Conservation (phyloP, 2,329 filamentous ascomycete species). For the Byssothecium circinans region DNA sequence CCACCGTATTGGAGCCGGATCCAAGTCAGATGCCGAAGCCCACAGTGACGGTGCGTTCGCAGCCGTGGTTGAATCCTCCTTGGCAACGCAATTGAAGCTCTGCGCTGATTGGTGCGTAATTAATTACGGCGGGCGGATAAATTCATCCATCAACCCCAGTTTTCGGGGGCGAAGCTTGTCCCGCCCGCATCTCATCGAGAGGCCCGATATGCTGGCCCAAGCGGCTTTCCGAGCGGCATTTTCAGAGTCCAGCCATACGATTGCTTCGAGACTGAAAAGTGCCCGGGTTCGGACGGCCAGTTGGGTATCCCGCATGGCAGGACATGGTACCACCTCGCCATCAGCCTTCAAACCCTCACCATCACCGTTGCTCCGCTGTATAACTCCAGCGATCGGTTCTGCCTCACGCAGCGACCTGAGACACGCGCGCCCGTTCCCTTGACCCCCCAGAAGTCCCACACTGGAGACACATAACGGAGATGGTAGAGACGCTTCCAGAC, state of each 20-base stretch:
- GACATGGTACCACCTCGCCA: constrained; percentile 38
- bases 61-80: constrained; percentile 8
- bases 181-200: constrained; percentile 16
- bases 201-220: constrained; percentile 17
- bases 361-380: constrained; percentile 34
- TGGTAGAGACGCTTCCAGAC: constrained; percentile 38
- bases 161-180: constrained; percentile 9
- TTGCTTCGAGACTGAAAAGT: constrained; percentile 28
- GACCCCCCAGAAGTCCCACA: constrained; percentile 2
- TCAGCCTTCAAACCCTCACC: constrained; percentile 35
- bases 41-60: constrained; percentile 2
- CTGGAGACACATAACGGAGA: constrained; percentile 37
- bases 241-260: constrained; percentile 45
- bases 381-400: constrained; percentile 28
- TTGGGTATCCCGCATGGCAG: constrained; percentile 31
- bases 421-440: no score
- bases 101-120: constrained; percentile 24
- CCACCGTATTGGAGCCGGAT: background rate
- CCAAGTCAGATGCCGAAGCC: background rate
- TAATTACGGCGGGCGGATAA: constrained; percentile 20
- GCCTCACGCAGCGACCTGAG: constrained; percentile 25
- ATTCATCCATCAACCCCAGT: constrained; percentile 10
- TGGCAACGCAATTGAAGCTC: constrained; percentile 2
- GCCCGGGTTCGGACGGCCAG: constrained; percentile 38
- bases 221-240: constrained; percentile 34